Evolutionary conservation across 768 basidiomycete genomes (phyloP), one percentile per base, ranked within the genome.

Genomic region (Kockovaella imperatae): DNA sequence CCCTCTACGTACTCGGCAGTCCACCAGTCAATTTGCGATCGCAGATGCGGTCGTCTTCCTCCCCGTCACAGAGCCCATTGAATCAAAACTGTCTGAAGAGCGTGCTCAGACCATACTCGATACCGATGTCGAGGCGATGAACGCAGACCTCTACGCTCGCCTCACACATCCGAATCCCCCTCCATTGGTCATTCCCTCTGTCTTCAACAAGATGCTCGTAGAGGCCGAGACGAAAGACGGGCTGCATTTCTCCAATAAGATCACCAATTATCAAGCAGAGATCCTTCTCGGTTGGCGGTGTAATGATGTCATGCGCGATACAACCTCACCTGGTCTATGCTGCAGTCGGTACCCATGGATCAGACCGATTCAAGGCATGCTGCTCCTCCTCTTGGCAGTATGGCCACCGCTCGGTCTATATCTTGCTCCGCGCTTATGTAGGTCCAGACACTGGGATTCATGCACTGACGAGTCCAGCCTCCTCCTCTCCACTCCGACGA

Each of bases 41-140:
- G 83, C 88, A 18, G 86, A 91, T 64, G 70, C 79, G 35, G 74
- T 89, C 34, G 77, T 90, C 20, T 74, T 91, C 39, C 75, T 91
- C 17, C 89, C 89, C 4, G 79, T 91, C 18, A 80, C 84, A 58
- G 77, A 82, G 35, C 75, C 86, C 11, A 74, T 84, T n/a, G 56
- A 77, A 30, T 77, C 78, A 11, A 84, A 83, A 62, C 72, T 95
- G 23, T 77, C 80, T 0, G 67, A 73, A 2, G 80, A 81, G 24
- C 78, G 87, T 45, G 78, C 80, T 5, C 61, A 74, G 23, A 83
- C 81, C 8, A 84, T 95, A 75, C 79, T 79, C 47, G 75, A 80
- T 21, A 78, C 83, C 13, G 86, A 90, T 60, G 83, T 91, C 47
- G 83, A 87, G 59, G 85, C 84, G 32, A 90, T 95, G 87, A 93